Percentiles rank a stretch among this genome's conserved stretches.
Conservation (phyloP, 2,329 filamentous ascomycete genomes). For the Botryotinia globosa region DNA sequence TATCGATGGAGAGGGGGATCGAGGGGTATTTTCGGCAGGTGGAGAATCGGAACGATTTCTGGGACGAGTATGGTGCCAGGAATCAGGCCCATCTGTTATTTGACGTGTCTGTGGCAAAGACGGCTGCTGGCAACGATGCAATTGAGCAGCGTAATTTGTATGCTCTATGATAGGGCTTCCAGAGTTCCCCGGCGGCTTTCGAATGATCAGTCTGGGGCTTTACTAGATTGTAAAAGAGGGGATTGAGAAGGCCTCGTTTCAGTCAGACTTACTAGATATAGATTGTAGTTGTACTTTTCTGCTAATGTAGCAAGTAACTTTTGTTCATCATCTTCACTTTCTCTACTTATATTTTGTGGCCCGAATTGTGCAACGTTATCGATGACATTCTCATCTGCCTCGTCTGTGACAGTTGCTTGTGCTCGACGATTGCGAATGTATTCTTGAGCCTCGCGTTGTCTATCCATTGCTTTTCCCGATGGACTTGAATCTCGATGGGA, state of each 20-base stretch:
- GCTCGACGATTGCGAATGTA: constrained; percentile 21
- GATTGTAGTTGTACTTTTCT: constrained; percentile 21
- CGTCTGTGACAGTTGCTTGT: constrained; percentile 14
- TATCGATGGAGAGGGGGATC: constrained; percentile 13
- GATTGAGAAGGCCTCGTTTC: not conserved
- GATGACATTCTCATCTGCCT: constrained; percentile 17
- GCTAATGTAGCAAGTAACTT: constrained; percentile 17
- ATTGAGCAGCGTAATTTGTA: constrained; percentile 16
- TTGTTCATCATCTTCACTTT: constrained; percentile 20
- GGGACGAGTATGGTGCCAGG: constrained; percentile 19
- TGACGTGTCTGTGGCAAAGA: constrained; percentile 18
- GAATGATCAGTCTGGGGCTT: constrained; percentile 3
- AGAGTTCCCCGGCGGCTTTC: constrained; percentile 11
- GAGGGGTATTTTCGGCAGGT: constrained; percentile 3
- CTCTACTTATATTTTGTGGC: constrained; percentile 17
- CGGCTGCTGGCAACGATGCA: constrained; percentile 3
- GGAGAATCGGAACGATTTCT: constrained; percentile 17
- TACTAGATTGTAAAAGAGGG: not conserved
- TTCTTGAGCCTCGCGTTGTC: constrained; percentile 20
- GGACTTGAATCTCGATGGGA: constrained; percentile 11
- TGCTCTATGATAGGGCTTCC: constrained; percentile 17
- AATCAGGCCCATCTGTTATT: constrained; percentile 17
- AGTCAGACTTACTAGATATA: constrained; percentile 16
- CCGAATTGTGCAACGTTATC: constrained; percentile 17
- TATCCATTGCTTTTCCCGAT: constrained; percentile 19